A percentile compares a stretch with the other conserved stretches of the same genome.
Evolutionary conservation across 306 rosid genomes (phyloP).

Genomic region (Prunus armeniaca): DNA sequence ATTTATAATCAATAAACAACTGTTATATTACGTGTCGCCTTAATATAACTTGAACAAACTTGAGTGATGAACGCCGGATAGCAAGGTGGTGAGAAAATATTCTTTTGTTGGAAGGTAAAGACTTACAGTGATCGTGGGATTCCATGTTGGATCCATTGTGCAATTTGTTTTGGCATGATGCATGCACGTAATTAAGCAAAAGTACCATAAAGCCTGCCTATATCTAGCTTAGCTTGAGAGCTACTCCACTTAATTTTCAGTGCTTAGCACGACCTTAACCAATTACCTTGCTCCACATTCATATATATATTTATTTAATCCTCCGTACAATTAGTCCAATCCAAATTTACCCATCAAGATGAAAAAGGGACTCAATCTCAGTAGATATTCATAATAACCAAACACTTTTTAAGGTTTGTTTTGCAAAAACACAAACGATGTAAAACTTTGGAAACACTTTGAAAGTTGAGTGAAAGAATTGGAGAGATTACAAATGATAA

Average conservation of each 20-base stretch:
- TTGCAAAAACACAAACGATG: background rate
- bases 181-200: background rate
- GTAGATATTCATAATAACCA: background rate
- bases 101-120: background rate
- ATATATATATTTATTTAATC: no score
- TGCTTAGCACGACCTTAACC: slow-evolving; percentile 42
- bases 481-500: background rate
- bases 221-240: background rate
- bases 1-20: no score
- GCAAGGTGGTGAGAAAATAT: no score
- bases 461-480: background rate
- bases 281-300: slow-evolving; percentile 1
- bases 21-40: no score
- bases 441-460: slow-evolving; percentile 19
- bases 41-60: no score
- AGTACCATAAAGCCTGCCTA: background rate
- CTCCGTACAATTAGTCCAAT: background rate
- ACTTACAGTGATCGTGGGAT: background rate
- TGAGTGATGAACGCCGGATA: no score
- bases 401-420: no score
- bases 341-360: background rate
- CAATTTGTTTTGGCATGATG: background rate
- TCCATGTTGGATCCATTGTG: background rate
- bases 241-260: slow-evolving; percentile 20
- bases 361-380: background rate